A percentile compares a stretch with the other conserved stretches of the same genome.
phyloP scores from a whole-genome alignment of 768 basidiomycete species.

The Phallus indusiatus region DNA sequence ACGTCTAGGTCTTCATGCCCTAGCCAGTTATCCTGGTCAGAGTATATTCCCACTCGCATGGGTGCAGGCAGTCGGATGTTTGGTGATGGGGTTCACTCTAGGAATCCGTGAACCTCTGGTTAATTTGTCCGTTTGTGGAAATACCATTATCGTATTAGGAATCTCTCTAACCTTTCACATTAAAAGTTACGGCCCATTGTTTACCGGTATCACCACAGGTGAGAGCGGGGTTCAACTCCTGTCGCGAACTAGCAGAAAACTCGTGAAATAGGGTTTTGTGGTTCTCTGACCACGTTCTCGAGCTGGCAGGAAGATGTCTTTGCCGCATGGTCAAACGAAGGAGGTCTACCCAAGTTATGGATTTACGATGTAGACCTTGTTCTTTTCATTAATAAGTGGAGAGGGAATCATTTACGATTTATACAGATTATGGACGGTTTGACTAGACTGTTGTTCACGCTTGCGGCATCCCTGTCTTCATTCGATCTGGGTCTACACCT shows the following conservation, averaged over 20 bases:
- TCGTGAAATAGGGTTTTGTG: slow-evolving; percentile 66
- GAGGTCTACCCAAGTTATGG: slow-evolving; percentile 45
- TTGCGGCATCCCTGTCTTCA: slow-evolving; percentile 67
- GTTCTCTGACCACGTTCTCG: slow-evolving; percentile 94
- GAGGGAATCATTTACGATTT: background rate
- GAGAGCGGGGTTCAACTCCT: slow-evolving; percentile 6
- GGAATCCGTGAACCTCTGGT: slow-evolving; percentile 65
- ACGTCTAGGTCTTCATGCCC: slow-evolving; percentile 66
- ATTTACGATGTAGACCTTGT: slow-evolving; percentile 55
- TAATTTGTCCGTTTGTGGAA: slow-evolving; percentile 48
- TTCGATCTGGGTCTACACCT: slow-evolving; percentile 66
- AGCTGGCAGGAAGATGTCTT: slow-evolving; percentile 90
- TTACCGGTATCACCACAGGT: slow-evolving; percentile 85
- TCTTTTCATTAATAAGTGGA: slow-evolving; percentile 4
- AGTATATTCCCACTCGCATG: slow-evolving; percentile 79
- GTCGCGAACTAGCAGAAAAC: background rate
- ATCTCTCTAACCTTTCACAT: background rate
- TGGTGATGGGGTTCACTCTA: slow-evolving; percentile 80
- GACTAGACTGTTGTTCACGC: slow-evolving; percentile 69
- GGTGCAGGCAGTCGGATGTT: slow-evolving; percentile 79
- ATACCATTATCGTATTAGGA: slow-evolving; percentile 4
- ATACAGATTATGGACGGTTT: slow-evolving; percentile 79
- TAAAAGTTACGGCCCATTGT: slow-evolving; percentile 81
- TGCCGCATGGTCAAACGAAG: slow-evolving; percentile 69
- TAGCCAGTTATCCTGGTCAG: slow-evolving; percentile 63